Evolutionary conservation across 2,329 filamentous ascomycete species (phyloP), one percentile per base, ranked within the genome.

Genomic region (Gnomoniopsis smithogilvyi): DNA sequence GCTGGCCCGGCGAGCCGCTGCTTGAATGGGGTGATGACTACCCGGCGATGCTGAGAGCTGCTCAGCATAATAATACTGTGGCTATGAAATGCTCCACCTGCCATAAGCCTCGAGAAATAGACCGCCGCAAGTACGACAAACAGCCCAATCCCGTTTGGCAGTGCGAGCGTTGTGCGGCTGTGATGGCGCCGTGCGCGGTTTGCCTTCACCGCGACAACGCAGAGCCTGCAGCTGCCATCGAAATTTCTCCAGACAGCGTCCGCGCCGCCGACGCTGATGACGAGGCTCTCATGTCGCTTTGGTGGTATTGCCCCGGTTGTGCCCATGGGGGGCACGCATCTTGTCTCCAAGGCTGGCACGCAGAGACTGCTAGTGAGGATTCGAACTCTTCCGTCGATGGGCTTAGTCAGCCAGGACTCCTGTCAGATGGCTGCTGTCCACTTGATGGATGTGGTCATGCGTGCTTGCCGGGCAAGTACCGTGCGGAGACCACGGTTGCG

Each of bases 241-340:
- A 57, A 47, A 49, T 62, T 2, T 54, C 50, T 6, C 8, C 33
- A 2, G 57, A 60, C 12, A 8, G 48, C 43, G 4, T 36, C 24
- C 54, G 21, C n/a, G 26, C 38, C 19, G 21, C 12, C 12, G 56
- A 55, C n/a, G 17, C n/a, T 4, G 43, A 58, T 19, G 51, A 57
- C 43, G 14, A 59, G 3, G 64, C 68, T 1, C 66, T 73, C 4
- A 63, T 80, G 30, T 72, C 74, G 0, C 78, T 78, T 2, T 88
- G 85, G 85, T 88, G 83, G 82, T 84, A 83, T 65, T 88, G 85
- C 59, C 80, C 81, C 1, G 82, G 80, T 14, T 88, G 85, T 65
- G 78, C 78, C 1, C 85, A 88, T 64, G 85, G 85, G 30, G 85
- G 85, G 0, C 85, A 88, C 68, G 77, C 81, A 0, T 78, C 79